phyloP scores from a whole-genome alignment of 768 basidiomycete genomes.

The Kwoniella dendrophila region DNA sequence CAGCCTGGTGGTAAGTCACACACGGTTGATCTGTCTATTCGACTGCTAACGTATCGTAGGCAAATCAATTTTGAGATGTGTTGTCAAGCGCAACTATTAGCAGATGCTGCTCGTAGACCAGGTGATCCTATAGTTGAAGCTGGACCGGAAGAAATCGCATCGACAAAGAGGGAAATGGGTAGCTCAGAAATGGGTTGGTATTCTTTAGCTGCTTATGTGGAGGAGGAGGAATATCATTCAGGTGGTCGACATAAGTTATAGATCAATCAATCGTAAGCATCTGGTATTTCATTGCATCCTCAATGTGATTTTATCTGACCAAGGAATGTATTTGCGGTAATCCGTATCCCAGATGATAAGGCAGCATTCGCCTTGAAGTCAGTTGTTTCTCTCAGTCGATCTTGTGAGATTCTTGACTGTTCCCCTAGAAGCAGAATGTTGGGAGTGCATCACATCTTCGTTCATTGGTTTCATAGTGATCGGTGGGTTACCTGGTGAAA shows the following conservation, averaged over 20 bases:
- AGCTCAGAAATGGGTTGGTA: conserved; percentile 41
- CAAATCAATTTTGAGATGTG: conserved; percentile 44
- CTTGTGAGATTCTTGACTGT: no score
- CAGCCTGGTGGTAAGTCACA: conserved; percentile 37
- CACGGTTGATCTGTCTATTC: not conserved
- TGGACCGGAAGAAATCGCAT: conserved; percentile 30
- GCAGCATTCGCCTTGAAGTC: no score
- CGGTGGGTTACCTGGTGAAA: no score
- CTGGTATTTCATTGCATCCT: no score
- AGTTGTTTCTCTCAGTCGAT: no score
- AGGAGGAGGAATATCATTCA: conserved; percentile 34
- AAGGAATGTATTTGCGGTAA: no score
- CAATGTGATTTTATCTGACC: no score
- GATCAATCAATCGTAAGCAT: no score
- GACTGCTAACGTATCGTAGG: conserved; percentile 10
- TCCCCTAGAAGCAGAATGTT: no score
- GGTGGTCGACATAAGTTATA: conserved; percentile 30
- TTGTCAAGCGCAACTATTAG: conserved; percentile 37
- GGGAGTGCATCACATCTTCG: no score
- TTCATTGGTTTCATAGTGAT: no score
- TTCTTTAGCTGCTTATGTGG: conserved; percentile 30
- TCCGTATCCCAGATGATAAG: no score
- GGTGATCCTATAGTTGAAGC: conserved; percentile 22
- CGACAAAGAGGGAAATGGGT: conserved; percentile 37
- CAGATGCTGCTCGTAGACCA: conserved; percentile 31